Conservation (phyloP, 805 yeast genomes). For the Tetrapisispora fleetii region DNA sequence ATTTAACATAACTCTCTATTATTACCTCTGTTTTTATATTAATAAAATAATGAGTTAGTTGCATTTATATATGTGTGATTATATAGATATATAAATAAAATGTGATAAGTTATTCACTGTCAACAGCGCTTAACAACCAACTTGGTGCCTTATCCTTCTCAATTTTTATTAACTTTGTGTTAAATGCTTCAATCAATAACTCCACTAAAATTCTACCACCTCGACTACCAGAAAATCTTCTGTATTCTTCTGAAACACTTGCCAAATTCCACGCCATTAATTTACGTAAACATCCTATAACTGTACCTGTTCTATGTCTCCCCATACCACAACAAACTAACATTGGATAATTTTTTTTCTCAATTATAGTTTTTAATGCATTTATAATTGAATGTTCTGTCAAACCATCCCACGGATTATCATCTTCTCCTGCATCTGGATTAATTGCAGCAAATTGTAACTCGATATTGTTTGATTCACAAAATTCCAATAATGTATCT, state of each 20-base stretch:
- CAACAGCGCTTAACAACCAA: conserved; percentile 25
- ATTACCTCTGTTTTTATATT: neutral
- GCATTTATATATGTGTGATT: neutral
- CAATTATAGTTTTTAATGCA: conserved; percentile 67
- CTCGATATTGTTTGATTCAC: conserved; percentile 58
- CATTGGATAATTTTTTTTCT: conserved; percentile 69
- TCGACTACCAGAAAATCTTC: conserved; percentile 85
- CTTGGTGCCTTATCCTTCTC: conserved; percentile 24
- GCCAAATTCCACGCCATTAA: conserved; percentile 98
- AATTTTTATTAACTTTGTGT: conserved; percentile 24
- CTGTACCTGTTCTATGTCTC: conserved; percentile 93
- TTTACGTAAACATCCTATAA: conserved; percentile 84
- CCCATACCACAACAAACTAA: conserved; percentile 98
- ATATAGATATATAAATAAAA: neutral
- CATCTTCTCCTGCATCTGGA: conserved; percentile 59
- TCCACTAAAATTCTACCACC: conserved; percentile 93
- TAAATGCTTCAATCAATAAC: conserved; percentile 59
- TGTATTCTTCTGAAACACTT: conserved; percentile 81
- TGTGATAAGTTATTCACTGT: neutral
- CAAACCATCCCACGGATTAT: conserved; percentile 93
- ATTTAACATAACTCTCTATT: neutral
- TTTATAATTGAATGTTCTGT: conserved; percentile 71
- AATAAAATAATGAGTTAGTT: neutral
- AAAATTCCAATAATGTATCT: conserved; percentile 76
- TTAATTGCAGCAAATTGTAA: conserved; percentile 76